Evolutionary conservation across 2,329 filamentous ascomycete species (phyloP).

Genomic region (Trichophyton simii): DNA sequence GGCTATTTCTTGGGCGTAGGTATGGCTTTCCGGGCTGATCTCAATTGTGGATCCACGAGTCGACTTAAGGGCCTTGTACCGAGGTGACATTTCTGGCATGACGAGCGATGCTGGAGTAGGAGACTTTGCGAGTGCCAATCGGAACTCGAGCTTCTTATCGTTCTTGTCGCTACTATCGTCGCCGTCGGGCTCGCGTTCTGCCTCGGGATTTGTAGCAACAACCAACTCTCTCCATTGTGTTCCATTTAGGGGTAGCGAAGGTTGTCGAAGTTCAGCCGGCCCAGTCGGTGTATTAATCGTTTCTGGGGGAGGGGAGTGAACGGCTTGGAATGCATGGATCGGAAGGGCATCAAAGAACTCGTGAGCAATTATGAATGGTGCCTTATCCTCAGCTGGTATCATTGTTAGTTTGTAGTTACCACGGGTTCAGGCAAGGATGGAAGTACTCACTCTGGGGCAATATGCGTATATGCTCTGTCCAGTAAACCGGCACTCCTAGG

Average conservation of each 20-base stretch:
- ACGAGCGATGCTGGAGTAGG: slow-evolving; percentile 74
- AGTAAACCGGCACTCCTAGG: slow-evolving; percentile 60
- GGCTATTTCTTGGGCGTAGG: slow-evolving; percentile 72
- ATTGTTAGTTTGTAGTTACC: neutral
- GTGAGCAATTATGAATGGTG: slow-evolving; percentile 88
- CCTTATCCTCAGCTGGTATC: slow-evolving; percentile 50
- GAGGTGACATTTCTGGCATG: slow-evolving; percentile 66
- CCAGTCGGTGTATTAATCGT: slow-evolving; percentile 39
- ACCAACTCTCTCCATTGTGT: slow-evolving; percentile 74
- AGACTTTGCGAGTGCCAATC: slow-evolving; percentile 62
- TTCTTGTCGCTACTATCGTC: slow-evolving; percentile 28
- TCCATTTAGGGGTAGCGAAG: slow-evolving; percentile 25
- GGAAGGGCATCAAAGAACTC: slow-evolving; percentile 98
- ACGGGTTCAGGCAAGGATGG: neutral
- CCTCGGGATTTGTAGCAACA: slow-evolving; percentile 54
- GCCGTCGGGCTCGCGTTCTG: slow-evolving; percentile 33
- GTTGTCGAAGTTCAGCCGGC: slow-evolving; percentile 34
- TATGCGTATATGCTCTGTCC: slow-evolving; percentile 81
- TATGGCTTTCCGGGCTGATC: slow-evolving; percentile 73
- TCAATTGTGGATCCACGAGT: slow-evolving; percentile 64
- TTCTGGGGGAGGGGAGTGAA: slow-evolving; percentile 40
- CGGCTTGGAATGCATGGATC: slow-evolving; percentile 84
- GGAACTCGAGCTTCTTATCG: slow-evolving; percentile 59
- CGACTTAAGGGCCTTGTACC: slow-evolving; percentile 63
- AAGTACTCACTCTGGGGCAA: slow-evolving; percentile 51